Base-by-base conservation (phyloP, 768 basidiomycete genomes). In the Mycena crocata region DNA sequence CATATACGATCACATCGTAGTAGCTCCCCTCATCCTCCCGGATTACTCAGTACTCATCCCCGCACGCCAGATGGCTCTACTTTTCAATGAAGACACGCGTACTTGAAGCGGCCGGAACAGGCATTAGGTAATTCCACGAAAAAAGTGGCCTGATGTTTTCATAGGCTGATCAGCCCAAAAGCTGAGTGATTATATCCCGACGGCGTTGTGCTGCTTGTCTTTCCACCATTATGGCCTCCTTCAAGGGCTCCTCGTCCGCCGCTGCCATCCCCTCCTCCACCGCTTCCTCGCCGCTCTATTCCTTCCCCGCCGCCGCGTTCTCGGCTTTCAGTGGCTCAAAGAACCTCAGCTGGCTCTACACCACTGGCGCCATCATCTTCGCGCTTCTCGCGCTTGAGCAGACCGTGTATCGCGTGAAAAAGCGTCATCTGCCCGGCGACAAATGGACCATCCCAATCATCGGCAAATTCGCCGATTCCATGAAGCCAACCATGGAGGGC, bases 401-500 rank as follows among this genome's bases (percentile, higher is more conserved):
- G 81, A 83, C 87, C 34, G 87, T 96, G 23, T 99, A 97, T 79
- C 85, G 97, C 37, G 86, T 86, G 75, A 96, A 98, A 82, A 99
- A 99, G 75, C 87, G 85, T 23, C 87, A 92, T 72, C 86, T 98
- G 9, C 96, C 97, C 0, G 97, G 97, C 8, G 89, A 86, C 49
- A 84, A 78, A 75, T 98, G 95, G 96, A 98, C 95, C 15, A 96
- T 98, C 69, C 98, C 98, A n/a, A 74, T 99, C 74, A 98, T 99
- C 61, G 98, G 98, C 62, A 96, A 96, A 79, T 98, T 98, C 72
- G 90, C 92, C 6, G 95, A 98, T 75, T 96, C 94, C 6, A 82
- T 97, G 82, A 88, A 91, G 70, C 98, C 98, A 15, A 91, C 94
- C 7, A 86, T 99, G 86, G 93, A 96, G 76, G 88, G 87, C 44